Evolutionary conservation across 108 stramenopile species (phyloP), one percentile per base, ranked within the genome.

Genomic region (Stephanodiscus triporus): DNA sequence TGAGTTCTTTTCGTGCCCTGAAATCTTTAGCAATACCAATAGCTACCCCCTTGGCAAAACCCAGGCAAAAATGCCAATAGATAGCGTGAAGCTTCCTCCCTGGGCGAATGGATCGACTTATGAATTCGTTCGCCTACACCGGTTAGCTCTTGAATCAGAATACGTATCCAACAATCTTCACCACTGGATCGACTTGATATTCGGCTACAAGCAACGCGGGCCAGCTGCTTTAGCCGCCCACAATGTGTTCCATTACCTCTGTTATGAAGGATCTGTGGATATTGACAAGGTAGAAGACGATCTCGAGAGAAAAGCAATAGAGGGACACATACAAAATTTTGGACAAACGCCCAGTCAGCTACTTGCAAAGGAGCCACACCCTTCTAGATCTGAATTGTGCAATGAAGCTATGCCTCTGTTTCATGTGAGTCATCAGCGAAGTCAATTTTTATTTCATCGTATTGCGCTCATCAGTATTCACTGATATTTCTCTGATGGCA

Each of bases 251-350:
- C 96, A 97, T 82, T 92, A 93, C 62, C 87, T 98, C 17, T 97
- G 95, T 9, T 99, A 99, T 73, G 97, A 98, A 85, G 98, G 97
- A n/a, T 87, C 95, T 16, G 96, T 99, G 13, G 97, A 99, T 64
- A 72, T 98, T 17, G 91, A 97, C 53, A 91, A 88, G 73, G 96
- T 99, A 47, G 85, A 85, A 14, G 96, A 98, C 79, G 93, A 92
- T 2, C 51, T 93, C 27, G 88, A 93, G 43, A 74, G 91, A 17
- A 68, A 70, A 29, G 97, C 97, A 22, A 92, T 93, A 42, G 95
- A 97, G 80, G 88, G 91, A 36, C 98, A 98, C 49, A 97, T 98
- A 49, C 86, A 89, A 54, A 95, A 98, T 75, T 99, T 98, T 80
- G 99, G 99, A 4, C 98, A 98, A 84, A 97, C 95, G 0, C 99